Percentiles rank a stretch among this genome's conserved stretches.
Conservation (phyloP, 208 protist genomes). For the Wallacemonas sp. region DNA sequence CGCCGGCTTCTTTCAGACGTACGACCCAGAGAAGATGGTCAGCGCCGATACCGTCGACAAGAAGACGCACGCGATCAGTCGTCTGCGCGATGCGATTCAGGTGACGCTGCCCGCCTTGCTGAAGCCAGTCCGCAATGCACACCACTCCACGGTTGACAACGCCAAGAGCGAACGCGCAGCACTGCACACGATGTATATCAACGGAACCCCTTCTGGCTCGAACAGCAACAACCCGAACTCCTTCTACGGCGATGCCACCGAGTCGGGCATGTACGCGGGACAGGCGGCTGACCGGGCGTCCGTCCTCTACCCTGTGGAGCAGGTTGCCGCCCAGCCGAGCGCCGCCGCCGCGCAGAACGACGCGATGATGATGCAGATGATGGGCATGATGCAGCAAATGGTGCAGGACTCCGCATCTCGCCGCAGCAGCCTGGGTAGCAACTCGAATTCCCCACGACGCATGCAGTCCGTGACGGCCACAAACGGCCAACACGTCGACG, state of each 20-base stretch:
- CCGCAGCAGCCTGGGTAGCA: slow-evolving; percentile 19
- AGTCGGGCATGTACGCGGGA: not conserved
- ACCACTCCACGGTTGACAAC: slow-evolving; percentile 22
- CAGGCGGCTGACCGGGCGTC: not conserved
- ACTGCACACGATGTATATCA: slow-evolving; percentile 53
- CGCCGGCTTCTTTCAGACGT: slow-evolving; percentile 56
- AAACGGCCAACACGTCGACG: slow-evolving; percentile 1
- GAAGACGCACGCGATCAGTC: slow-evolving; percentile 38
- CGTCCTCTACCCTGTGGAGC: not conserved
- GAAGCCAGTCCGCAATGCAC: slow-evolving; percentile 37
- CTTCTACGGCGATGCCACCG: slow-evolving; percentile 10
- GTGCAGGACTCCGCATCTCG: slow-evolving; percentile 14
- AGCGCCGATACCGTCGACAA: slow-evolving; percentile 72
- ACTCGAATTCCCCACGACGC: not conserved
- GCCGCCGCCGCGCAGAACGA: not conserved
- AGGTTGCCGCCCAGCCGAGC: not conserved
- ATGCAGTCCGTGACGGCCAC: not conserved
- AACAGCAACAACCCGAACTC: slow-evolving; percentile 12
- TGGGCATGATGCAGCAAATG: slow-evolving; percentile 55
- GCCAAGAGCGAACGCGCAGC: slow-evolving; percentile 39
- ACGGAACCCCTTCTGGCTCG: slow-evolving; percentile 15
- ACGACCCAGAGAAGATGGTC: slow-evolving; percentile 62
- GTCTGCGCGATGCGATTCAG: slow-evolving; percentile 54
- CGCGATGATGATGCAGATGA: slow-evolving; percentile 41
- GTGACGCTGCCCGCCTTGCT: slow-evolving; percentile 59